These are phyloP conservation scores for Lactarius deliciosus DNA, from an alignment of 768 basidiomycete genomes.

Conservation along the genomic window DNA sequence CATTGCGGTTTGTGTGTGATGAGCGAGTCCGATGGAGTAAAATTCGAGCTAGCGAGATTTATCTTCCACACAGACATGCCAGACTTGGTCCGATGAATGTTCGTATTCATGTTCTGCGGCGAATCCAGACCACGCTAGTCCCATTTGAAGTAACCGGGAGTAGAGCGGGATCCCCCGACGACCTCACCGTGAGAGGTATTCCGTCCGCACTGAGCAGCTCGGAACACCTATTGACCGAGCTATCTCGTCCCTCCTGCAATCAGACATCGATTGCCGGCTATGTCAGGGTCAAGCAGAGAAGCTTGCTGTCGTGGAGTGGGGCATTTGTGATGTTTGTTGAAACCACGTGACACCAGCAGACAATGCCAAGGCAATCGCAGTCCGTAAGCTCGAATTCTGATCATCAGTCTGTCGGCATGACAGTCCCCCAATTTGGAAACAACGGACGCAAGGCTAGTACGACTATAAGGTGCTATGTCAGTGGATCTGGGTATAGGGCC, in stretches of 20 bases:
- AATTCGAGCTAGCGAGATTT: not conserved
- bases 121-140: not conserved
- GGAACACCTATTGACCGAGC: not conserved
- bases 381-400: not conserved
- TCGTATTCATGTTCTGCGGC: not conserved
- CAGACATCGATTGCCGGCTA: not conserved
- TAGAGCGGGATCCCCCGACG: not conserved
- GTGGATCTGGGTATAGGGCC: not conserved
- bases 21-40: not conserved
- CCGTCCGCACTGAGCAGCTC: not conserved
- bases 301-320: no score
- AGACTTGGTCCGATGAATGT: not conserved
- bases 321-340: not conserved
- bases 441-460: not conserved
- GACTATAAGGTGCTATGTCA: conserved; percentile 1
- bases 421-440: not conserved
- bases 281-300: not conserved
- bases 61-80: not conserved
- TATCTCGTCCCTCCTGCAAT: not conserved
- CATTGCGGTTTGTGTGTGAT: not conserved
- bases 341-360: not conserved
- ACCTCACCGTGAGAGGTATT: not conserved
- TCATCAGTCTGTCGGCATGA: not conserved
- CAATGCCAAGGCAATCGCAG: not conserved
- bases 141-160: not conserved